Conservation (phyloP, 2,329 filamentous ascomycete species). For the Ophiostoma sp. region DNA sequence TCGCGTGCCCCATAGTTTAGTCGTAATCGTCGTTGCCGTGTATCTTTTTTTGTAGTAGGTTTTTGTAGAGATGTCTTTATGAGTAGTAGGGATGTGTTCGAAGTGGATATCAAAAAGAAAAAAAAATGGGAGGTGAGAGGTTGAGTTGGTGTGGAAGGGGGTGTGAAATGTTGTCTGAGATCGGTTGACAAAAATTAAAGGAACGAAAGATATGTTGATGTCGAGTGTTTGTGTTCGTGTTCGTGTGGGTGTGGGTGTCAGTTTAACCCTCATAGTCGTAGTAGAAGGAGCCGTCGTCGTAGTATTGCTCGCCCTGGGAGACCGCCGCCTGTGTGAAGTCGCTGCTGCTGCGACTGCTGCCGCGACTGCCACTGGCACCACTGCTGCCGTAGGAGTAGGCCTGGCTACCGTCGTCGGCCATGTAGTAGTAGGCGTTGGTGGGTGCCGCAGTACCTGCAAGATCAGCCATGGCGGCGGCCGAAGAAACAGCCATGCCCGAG, state of each 20-base stretch:
- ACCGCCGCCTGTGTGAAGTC: slow-evolving; percentile 22
- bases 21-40: slow-evolving; percentile 15
- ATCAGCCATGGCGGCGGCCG: neutral
- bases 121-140: neutral
- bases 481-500: neutral
- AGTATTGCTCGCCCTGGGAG: slow-evolving; percentile 19
- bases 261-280: slow-evolving; percentile 27
- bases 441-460: neutral
- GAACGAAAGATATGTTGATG: neutral
- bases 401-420: slow-evolving; percentile 13
- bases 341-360: slow-evolving; percentile 28
- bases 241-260: neutral
- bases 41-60: slow-evolving; percentile 7
- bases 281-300: slow-evolving; percentile 27
- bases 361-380: neutral
- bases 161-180: neutral
- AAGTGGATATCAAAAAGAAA: slow-evolving; percentile 14
- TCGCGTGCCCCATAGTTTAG: slow-evolving; percentile 3
- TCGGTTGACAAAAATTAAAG: neutral
- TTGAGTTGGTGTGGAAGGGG: neutral
- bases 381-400: slow-evolving; percentile 18
- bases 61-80: neutral
- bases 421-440: slow-evolving; percentile 16
- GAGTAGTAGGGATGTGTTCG: slow-evolving; percentile 1
- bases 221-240: neutral